A percentile compares a stretch with the other conserved stretches of the same genome.
Evolutionary conservation across 176 grass and related monocot genomes (phyloP).

Genomic region (Aegilops longissima): DNA sequence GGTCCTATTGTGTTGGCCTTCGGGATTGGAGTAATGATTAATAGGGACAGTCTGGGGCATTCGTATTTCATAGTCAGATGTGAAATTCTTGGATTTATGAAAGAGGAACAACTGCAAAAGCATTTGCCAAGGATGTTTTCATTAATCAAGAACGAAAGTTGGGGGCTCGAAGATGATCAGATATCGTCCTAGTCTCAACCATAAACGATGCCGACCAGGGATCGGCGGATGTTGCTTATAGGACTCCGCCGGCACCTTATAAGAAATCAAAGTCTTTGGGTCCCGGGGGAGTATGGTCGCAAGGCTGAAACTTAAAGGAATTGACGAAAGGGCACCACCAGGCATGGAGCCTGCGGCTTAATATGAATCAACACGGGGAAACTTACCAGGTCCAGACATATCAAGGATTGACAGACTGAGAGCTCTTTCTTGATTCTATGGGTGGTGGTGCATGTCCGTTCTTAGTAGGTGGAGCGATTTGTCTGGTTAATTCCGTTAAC

Average conservation of each 20-base stretch:
- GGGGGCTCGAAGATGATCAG: conserved; percentile 64
- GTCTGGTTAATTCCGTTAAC: conserved; percentile 69
- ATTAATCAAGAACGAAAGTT: conserved; percentile 80
- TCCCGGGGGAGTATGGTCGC: conserved; percentile 25
- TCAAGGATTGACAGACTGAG: conserved; percentile 60
- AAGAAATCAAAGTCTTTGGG: conserved; percentile 91
- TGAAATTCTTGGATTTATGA: conserved; percentile 93
- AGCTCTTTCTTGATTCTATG: conserved; percentile 70
- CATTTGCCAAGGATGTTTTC: conserved; percentile 83
- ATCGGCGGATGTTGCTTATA: conserved; percentile 71
- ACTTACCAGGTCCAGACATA: conserved; percentile 60
- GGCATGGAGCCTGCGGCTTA: conserved; percentile 38
- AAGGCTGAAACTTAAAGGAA: conserved; percentile 44
- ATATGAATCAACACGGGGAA: conserved; percentile 50
- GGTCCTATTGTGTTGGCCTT: background rate
- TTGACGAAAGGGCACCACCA: conserved; percentile 31
- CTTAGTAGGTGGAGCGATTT: conserved; percentile 69
- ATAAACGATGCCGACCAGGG: conserved; percentile 68
- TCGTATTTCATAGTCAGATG: conserved; percentile 54
- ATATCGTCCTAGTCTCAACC: conserved; percentile 73
- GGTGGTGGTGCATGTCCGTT: conserved; percentile 45
- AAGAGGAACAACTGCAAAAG: conserved; percentile 74
- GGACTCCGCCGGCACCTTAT: conserved; percentile 80
- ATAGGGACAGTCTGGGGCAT: conserved; percentile 69
- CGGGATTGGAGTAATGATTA: background rate